Evolutionary conservation across 305 asterid genomes (phyloP).

Genomic region (Nicotiana rustica): DNA sequence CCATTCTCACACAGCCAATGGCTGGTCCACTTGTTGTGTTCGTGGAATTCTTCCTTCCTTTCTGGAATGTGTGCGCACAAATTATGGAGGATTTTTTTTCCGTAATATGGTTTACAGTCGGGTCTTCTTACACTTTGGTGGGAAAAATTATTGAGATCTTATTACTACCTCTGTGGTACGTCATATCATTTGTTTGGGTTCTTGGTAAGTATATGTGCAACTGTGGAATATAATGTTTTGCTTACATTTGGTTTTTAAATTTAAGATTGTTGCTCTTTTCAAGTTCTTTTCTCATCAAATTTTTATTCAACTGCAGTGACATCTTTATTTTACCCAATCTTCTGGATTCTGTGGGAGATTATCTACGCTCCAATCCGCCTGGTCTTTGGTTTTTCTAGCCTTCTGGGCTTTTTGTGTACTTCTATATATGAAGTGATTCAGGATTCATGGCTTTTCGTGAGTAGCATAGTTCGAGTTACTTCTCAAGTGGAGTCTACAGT

Average conservation of each 20-base stretch:
- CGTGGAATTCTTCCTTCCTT: slow-evolving; percentile 74
- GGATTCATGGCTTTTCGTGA: slow-evolving; percentile 60
- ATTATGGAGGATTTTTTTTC: slow-evolving; percentile 65
- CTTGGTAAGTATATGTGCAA: slow-evolving; percentile 57
- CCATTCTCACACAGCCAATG: slow-evolving; percentile 68
- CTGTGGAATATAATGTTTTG: neutral
- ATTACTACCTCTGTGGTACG: slow-evolving; percentile 76
- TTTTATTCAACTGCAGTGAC: slow-evolving; percentile 36
- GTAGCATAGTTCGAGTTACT: slow-evolving; percentile 69
- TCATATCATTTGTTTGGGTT: slow-evolving; percentile 56
- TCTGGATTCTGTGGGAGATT: slow-evolving; percentile 79
- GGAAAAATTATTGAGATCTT: slow-evolving; percentile 67
- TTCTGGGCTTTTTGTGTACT: slow-evolving; percentile 55
- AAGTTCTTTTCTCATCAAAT: neutral
- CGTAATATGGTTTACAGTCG: slow-evolving; percentile 68
- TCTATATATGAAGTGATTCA: slow-evolving; percentile 50
- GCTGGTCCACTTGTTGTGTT: slow-evolving; percentile 67
- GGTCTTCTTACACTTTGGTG: slow-evolving; percentile 61
- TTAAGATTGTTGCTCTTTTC: neutral
- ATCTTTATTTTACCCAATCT: slow-evolving; percentile 68
- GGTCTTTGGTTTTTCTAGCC: slow-evolving; percentile 61
- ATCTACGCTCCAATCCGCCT: slow-evolving; percentile 80
- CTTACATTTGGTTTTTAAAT: too few species aligned
- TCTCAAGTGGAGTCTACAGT: slow-evolving; percentile 78
- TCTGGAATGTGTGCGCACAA: slow-evolving; percentile 63